Base-by-base conservation (phyloP, 768 basidiomycete genomes). In the Polyporus arcularius region DNA sequence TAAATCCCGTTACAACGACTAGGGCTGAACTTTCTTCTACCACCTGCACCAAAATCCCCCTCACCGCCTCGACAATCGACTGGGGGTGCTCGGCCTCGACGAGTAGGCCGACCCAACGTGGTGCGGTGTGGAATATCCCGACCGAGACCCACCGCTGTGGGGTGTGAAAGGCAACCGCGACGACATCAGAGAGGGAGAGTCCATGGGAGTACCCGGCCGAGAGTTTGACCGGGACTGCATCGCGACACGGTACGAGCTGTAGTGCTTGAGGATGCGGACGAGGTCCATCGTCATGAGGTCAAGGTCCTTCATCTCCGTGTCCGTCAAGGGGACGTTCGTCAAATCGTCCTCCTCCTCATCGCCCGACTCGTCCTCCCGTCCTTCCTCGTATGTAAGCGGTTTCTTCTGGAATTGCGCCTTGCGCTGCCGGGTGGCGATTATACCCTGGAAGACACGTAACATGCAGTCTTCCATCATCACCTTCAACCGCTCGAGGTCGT, bases 381-480 rank as follows among this genome's bases (percentile, higher is more conserved):
- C 69, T 35, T 72, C 72, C 39, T 74, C 79, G 58, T 82, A 78
- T 7, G 77, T 66, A 4, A 72, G 70, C 18, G 76, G 59, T n/a
- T 62, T 65, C 66, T n/a, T 69, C 71, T 58, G 71, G 64, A 69
- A 71, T 43, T 74, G 73, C 75, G 74, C 43, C 75, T 75, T 62
- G 30, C 63, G 61, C 48, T 60, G 58, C 18, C 59, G 55, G 46
- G 31, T 64, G 73, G 80, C 79, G 55, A 72, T 72, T 55, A 96
- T 88, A 21, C 94, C 94, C 67, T 96, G 90, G 66, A 92, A 98
- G 6, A 97, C 92, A 43, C 96, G 86, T 50, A 94, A 76, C 86
- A 97, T 87, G 68, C 89, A 93, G 2, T 78, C 78, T 66, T 96
- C 93, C 80, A 96, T 84, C 66, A 89, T 76, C 18, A 75, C 79